Evolutionary conservation across 2,329 filamentous ascomycete genomes (phyloP), one percentile per base, ranked within the genome.

Genomic region (Ophiostoma sp.): DNA sequence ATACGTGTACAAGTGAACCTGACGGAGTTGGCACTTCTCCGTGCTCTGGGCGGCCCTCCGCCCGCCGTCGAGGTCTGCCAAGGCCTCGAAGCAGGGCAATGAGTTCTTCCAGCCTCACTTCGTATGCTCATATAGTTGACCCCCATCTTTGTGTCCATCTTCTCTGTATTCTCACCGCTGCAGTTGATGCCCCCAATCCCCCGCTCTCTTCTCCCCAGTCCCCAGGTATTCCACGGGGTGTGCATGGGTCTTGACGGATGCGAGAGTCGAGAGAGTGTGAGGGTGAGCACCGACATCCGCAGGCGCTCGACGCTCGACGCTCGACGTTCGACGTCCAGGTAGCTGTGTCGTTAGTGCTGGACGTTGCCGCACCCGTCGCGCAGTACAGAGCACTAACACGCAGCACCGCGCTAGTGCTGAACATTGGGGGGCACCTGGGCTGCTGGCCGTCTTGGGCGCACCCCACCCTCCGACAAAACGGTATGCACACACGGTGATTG

Each of bases 91-190:
- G 42, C 42, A 48, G 42, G 39, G 42, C 42, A 19, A 48, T 17
- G 42, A 17, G 4, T 48, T 48, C 42, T 17, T 48, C 15, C 42
- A 17, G 12, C 42, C 42, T 48, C 42, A 42, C 11, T n/a, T n/a
- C n/a, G n/a, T n/a, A n/a, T n/a, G 7, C 39, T 42, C 5, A 42
- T 12, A 8, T 8, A 11, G 11, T 6, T 42, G 11, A 12, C 15
- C n/a, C 36, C n/a, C 36, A 45, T 45, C 36, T 19, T 42, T 12
- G 33, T 64, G n/a, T 7, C 36, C 36, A 22, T 39, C 33, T n/a
- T 42, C 59, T 64, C 59, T 36, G 19, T 42, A 11, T 66, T 66
- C 36, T 28, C 61, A 66, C 61, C 61, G 61, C 61, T 66, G 61
- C 61, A 42, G 11, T 25, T 8, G 61, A 39, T 66, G 61, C n/a